These are phyloP conservation scores for Paramarasmius palmivorus DNA, from an alignment of 1,284 basidiomycete species.

Conservation along the genomic window DNA sequence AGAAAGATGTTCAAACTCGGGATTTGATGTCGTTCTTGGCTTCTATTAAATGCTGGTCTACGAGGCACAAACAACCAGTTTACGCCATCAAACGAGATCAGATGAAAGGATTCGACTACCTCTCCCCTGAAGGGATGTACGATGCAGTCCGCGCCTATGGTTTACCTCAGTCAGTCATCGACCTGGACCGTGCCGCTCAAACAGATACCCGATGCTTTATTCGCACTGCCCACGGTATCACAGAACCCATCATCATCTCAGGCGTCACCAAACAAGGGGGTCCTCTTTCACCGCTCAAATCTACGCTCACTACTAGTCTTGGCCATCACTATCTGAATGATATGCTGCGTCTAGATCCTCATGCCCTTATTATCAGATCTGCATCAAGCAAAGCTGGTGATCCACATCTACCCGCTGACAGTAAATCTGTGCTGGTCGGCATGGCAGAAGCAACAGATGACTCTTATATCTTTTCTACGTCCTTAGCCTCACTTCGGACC, in stretches of 20 bases:
- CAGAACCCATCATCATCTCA: constrained; percentile 21
- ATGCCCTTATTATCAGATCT: constrained; percentile 16
- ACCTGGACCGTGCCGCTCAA: constrained; percentile 28
- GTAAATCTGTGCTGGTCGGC: constrained; percentile 1
- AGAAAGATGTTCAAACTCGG: constrained; percentile 19
- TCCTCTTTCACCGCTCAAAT: constrained; percentile 28
- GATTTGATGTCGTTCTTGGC: constrained; percentile 17
- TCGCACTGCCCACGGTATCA: constrained; percentile 26
- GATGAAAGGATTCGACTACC: constrained; percentile 32
- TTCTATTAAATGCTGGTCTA: constrained; percentile 14
- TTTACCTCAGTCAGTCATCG: constrained; percentile 25
- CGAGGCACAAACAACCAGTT: constrained; percentile 6
- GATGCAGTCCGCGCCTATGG: constrained; percentile 33
- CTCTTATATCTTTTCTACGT: constrained; percentile 17
- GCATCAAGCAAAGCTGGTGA: constrained; percentile 2
- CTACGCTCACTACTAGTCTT: constrained; percentile 30
- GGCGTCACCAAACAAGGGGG: constrained; percentile 32
- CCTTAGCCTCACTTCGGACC: constrained; percentile 5
- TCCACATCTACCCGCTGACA: constrained; percentile 19
- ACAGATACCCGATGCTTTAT: constrained; percentile 19
- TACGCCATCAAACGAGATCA: constrained; percentile 14
- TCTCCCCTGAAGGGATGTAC: constrained; percentile 30
- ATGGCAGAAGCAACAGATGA: constrained; percentile 31
- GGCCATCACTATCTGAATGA: constrained; percentile 27
- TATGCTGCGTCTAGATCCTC: constrained; percentile 10